phyloP scores from a whole-genome alignment of 2,329 filamentous ascomycete genomes.

The Nothopassalora personata region DNA sequence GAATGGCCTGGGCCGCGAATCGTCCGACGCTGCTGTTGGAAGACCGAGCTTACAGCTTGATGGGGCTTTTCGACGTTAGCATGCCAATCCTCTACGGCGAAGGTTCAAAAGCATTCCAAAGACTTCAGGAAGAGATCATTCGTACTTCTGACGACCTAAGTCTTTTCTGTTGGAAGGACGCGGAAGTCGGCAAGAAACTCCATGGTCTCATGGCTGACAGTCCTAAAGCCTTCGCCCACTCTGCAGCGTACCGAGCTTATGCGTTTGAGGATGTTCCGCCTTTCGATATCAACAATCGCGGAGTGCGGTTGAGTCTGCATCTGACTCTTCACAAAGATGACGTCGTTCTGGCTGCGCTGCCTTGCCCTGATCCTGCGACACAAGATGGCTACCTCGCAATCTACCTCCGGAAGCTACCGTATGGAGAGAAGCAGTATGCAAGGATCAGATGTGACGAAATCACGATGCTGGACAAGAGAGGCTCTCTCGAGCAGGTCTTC shows the following conservation, averaged over 20 bases:
- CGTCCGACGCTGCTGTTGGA: constrained; percentile 3
- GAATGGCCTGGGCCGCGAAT: constrained; percentile 9
- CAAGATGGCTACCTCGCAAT: constrained; percentile 24
- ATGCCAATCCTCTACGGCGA: constrained; percentile 17
- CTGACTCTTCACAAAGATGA: constrained; percentile 7
- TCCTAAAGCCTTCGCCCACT: constrained; percentile 36
- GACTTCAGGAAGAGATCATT: constrained; percentile 23
- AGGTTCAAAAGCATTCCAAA: constrained; percentile 15
- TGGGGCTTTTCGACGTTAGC: constrained; percentile 16
- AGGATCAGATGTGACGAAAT: constrained; percentile 21
- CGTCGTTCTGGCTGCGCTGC: constrained; percentile 29
- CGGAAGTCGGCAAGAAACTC: neutral
- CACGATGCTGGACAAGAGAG: neutral
- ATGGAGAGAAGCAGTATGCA: constrained; percentile 19
- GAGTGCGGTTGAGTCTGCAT: constrained; percentile 10
- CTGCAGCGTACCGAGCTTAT: constrained; percentile 31
- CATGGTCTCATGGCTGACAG: constrained; percentile 15
- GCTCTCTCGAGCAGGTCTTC: constrained; percentile 3
- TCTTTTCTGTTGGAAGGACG: constrained; percentile 5
- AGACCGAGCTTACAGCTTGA: constrained; percentile 14
- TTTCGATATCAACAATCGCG: constrained; percentile 14
- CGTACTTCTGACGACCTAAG: constrained; percentile 9
- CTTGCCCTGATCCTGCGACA: constrained; percentile 31
- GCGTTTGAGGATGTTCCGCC: constrained; percentile 25
- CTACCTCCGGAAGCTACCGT: constrained; percentile 26